phyloP scores from a whole-genome alignment of 495 filamentous ascomycete species.

The Podospora pseudoanserina region DNA sequence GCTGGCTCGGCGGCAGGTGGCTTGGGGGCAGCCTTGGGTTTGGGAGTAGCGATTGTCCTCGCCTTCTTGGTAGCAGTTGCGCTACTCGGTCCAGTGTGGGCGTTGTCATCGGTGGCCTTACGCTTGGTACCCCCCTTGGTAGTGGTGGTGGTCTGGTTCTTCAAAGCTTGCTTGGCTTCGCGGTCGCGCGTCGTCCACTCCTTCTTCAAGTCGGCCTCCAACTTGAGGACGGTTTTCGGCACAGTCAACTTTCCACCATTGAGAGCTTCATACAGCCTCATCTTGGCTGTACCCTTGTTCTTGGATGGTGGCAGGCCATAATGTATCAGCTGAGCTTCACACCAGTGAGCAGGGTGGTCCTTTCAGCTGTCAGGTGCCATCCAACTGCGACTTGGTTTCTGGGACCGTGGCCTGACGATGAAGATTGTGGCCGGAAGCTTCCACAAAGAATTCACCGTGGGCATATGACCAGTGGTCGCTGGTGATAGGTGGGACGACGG shows the following conservation, averaged over 20 bases:
- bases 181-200: slow-evolving; percentile 47
- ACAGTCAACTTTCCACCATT: slow-evolving; percentile 43
- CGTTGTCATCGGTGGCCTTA: slow-evolving; percentile 26
- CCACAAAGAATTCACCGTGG: slow-evolving; percentile 43
- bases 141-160: slow-evolving; percentile 16
- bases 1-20: not conserved
- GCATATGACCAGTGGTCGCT: slow-evolving; percentile 21
- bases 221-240: slow-evolving; percentile 37
- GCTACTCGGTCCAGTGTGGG: not conserved
- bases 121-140: slow-evolving; percentile 28
- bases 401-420: slow-evolving; percentile 48
- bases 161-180: slow-evolving; percentile 42
- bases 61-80: slow-evolving; percentile 19
- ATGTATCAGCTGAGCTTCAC: slow-evolving; percentile 56
- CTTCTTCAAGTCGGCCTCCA: slow-evolving; percentile 53
- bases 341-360: slow-evolving; percentile 54
- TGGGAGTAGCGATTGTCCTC: slow-evolving; percentile 14
- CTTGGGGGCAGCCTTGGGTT: not conserved
- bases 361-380: slow-evolving; percentile 31
- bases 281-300: slow-evolving; percentile 53
- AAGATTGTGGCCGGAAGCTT: slow-evolving; percentile 44
- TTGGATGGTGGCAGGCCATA: slow-evolving; percentile 54
- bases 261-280: slow-evolving; percentile 52
- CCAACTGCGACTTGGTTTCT: slow-evolving; percentile 47
- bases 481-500: slow-evolving; percentile 4